Base-by-base conservation (phyloP, 1,284 basidiomycete species). In the Ceratobasidium sp. region DNA sequence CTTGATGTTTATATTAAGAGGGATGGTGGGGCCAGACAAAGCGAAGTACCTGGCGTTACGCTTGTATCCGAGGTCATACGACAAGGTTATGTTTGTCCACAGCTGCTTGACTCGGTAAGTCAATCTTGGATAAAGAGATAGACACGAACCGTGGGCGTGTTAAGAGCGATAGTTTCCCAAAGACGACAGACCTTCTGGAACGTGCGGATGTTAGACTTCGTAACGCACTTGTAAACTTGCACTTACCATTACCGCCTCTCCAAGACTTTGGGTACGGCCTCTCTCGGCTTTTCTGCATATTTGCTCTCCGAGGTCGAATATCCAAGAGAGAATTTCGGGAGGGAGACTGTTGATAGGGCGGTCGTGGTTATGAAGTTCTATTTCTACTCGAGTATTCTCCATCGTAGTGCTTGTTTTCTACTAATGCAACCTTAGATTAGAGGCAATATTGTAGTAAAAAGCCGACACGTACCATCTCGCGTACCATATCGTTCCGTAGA, bases 1-100 rank as follows among this genome's bases (percentile, higher is more conserved):
- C 15, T 67, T 50, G 14, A 67, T n/a, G 14, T 67, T 50, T 1
- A 67, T 11, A 24, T 67, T 50, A 2, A 67, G 65, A 22, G 48
- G 65, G 41, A 41, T 54, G 4, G 51, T 44, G 22, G 17, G 33
- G 4, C 65, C 65, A 22, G 65, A 53, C 6, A 48, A 29, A 24
- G 14, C 65, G 1, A 67, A 33, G 24, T 54, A 54, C 17, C 53
- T 4, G 6, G 22, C 19, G 1, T 48, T n/a, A 19, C 65, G 29
- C 19, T 33, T 9, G 50, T 33, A 29, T 4, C 31, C 22, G 27
- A 41, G 33, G 2, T 29, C 15, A 15, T 17, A 31, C 3, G 50
- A 51, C 6, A 67, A 14, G 4, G 27, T 54, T 22, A 67, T 67
- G n/a, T 67, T 54, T 6, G 65, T 54, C 65, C 65, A 67, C 4